Percentiles rank a stretch among this genome's conserved stretches.
These are phyloP conservation scores for Alnus glutinosa DNA, from an alignment of 306 rosid species.

Conservation along the genomic window DNA sequence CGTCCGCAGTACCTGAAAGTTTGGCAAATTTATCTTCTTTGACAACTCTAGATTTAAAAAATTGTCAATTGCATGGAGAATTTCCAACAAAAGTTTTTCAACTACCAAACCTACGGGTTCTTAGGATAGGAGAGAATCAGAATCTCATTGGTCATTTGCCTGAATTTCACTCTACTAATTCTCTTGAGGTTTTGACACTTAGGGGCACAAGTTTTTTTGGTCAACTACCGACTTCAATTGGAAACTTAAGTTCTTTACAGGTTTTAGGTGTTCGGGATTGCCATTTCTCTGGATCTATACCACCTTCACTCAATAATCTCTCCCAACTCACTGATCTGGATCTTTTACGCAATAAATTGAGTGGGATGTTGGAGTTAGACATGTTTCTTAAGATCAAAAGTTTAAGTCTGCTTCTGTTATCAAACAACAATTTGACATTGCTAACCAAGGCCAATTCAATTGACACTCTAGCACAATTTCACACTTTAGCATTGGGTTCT, in stretches of 20 bases:
- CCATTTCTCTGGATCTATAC: conserved; percentile 19
- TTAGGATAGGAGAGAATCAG: not conserved
- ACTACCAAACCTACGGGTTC: conserved; percentile 24
- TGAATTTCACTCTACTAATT: conserved; percentile 20
- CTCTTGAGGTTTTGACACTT: not conserved
- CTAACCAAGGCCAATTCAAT: no score
- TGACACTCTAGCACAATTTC: no score
- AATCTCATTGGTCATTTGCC: conserved; percentile 38
- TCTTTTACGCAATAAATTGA: not conserved
- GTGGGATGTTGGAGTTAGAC: no score
- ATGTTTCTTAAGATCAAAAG: no score
- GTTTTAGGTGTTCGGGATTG: not conserved
- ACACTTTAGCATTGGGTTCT: no score
- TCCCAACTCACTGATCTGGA: conserved; percentile 1
- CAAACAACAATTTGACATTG: no score
- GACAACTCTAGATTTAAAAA: rapidly evolving
- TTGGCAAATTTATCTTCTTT: conserved; percentile 33
- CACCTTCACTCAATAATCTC: conserved; percentile 35
- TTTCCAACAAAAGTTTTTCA: conserved; percentile 35
- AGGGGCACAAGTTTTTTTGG: conserved; percentile 18
- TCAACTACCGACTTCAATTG: conserved; percentile 32
- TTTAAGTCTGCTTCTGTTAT: no score
- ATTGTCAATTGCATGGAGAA: conserved; percentile 27
- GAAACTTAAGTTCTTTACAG: conserved; percentile 18
- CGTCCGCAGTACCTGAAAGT: conserved; percentile 2